These are phyloP conservation scores for Stagonosporopsis cucurbitacearum DNA, from an alignment of 2,329 filamentous ascomycete genomes.

Conservation along the genomic window DNA sequence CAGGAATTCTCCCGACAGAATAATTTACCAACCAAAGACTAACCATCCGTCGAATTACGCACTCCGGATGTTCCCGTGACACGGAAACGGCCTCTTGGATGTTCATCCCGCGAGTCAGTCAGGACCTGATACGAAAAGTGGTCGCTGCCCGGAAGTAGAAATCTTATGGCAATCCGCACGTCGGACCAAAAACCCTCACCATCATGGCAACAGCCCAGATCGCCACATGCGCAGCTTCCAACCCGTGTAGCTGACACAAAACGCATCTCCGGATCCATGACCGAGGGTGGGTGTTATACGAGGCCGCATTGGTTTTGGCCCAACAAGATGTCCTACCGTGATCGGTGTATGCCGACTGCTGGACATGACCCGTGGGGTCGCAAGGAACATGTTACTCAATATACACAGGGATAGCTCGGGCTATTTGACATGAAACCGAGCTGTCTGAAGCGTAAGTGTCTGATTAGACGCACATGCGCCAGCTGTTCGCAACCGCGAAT, in stretches of 20 bases:
- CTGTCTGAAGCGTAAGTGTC: background rate
- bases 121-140: background rate
- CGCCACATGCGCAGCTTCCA: background rate
- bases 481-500: background rate
- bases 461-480: background rate
- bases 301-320: background rate
- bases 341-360: background rate
- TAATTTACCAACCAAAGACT: background rate
- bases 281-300: background rate
- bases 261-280: background rate
- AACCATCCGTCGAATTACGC: background rate
- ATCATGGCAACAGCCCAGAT: background rate
- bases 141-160: conserved; percentile 1
- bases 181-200: conserved; percentile 2
- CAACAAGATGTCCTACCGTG: background rate
- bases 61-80: background rate
- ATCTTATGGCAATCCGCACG: background rate
- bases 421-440: background rate
- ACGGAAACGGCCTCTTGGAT: background rate
- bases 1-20: background rate
- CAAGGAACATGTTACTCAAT: background rate
- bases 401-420: background rate
- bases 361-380: background rate
- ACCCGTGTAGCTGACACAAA: background rate
- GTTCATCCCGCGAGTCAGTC: conserved; percentile 9